Conservation (phyloP, 2,329 filamentous ascomycete genomes). For the Sclerotinia sclerotiorum region DNA sequence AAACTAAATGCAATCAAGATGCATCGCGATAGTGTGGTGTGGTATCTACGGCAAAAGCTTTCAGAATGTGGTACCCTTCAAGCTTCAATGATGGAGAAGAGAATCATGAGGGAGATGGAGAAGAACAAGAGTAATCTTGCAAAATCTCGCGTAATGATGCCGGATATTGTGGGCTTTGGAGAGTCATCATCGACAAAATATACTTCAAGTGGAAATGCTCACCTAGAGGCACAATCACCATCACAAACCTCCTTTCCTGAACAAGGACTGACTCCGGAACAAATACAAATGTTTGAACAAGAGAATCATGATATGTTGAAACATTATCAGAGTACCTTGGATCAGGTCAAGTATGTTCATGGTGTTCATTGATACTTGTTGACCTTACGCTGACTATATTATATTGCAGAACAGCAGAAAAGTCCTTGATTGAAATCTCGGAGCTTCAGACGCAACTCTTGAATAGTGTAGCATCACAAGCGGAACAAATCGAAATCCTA, state of each 20-base stretch:
- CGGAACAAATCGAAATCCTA: constrained; percentile 84
- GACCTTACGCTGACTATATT: constrained; percentile 26
- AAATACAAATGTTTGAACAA: constrained; percentile 88
- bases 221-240: constrained; percentile 31
- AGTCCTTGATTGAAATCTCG: constrained; percentile 87
- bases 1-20: constrained; percentile 63
- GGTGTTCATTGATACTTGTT: neutral
- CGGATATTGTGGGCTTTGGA: constrained; percentile 36
- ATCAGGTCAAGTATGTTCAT: constrained; percentile 78
- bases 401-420: constrained; percentile 71
- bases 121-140: constrained; percentile 84
- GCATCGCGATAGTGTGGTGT: constrained; percentile 80
- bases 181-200: constrained; percentile 28
- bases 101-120: constrained; percentile 81
- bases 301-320: constrained; percentile 91
- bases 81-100: constrained; percentile 88
- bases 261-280: constrained; percentile 69
- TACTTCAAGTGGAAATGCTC: constrained; percentile 23
- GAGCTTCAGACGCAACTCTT: constrained; percentile 89
- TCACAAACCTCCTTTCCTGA: constrained; percentile 31
- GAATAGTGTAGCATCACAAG: constrained; percentile 79
- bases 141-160: constrained; percentile 52
- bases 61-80: constrained; percentile 77
- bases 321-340: constrained; percentile 89
- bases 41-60: constrained; percentile 73